These are phyloP conservation scores for Leccinum fibrillosum DNA, from an alignment of 768 basidiomycete species.

Conservation along the genomic window DNA sequence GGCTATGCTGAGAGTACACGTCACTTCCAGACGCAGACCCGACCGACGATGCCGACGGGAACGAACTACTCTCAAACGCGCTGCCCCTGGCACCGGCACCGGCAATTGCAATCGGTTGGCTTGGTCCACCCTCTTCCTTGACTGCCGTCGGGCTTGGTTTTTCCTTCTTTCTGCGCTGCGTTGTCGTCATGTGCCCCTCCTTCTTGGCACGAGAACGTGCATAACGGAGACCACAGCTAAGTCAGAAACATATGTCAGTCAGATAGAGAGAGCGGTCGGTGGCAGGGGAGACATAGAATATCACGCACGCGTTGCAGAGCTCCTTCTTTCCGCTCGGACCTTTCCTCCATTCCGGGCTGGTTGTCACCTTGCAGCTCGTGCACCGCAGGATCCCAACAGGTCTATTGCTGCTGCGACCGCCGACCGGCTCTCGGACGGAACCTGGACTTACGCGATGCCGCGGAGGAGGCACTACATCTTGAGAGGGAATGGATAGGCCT, in stretches of 20 bases:
- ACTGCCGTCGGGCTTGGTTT: conserved; percentile 34
- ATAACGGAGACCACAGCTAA: conserved; percentile 79
- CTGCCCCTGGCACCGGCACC: conserved; percentile 46
- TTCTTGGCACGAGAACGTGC: conserved; percentile 88
- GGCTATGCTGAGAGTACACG: conserved; percentile 46
- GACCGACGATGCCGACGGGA: conserved; percentile 44
- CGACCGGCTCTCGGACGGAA: conserved; percentile 45
- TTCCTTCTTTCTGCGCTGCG: conserved; percentile 61
- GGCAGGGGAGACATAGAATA: conserved; percentile 16
- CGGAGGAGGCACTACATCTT: conserved; percentile 54
- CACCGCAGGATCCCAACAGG: conserved; percentile 73
- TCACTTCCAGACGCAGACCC: conserved; percentile 60
- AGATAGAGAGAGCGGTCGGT: conserved; percentile 3
- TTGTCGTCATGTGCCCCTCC: conserved; percentile 55
- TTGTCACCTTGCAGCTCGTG: conserved; percentile 75
- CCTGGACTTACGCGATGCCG: conserved; percentile 54
- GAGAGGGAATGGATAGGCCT: conserved; percentile 24
- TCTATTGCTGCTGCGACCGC: conserved; percentile 49
- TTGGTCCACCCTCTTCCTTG: conserved; percentile 26
- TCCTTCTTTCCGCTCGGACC: conserved; percentile 90
- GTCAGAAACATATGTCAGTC: conserved; percentile 23
- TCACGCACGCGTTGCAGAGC: conserved; percentile 84
- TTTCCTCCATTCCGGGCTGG: conserved; percentile 90
- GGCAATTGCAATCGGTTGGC: conserved; percentile 41
- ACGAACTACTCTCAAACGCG: conserved; percentile 48